Evolutionary conservation across 2,329 filamentous ascomycete species (phyloP), one percentile per base, ranked within the genome.

Genomic region (Purpureocillium takamizusanense): DNA sequence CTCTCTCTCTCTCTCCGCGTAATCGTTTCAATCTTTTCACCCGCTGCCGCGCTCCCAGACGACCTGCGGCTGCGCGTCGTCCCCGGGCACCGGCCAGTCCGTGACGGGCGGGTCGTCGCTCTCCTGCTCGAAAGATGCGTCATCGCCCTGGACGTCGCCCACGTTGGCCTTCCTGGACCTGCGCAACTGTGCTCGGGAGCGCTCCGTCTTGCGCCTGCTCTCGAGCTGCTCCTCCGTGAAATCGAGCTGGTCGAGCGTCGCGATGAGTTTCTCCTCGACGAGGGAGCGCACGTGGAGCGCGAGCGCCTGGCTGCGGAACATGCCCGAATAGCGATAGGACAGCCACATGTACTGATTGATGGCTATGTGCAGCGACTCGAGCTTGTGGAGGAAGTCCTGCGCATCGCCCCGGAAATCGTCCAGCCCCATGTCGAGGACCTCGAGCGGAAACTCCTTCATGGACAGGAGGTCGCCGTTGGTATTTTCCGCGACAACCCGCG

Each of bases 321-420:
- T 72, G 35, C 86, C 85, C 4, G 78, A 71, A 58, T 90, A 94
- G 7, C 90, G 81, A 60, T 90, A 97, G 50, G 85, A 90, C 13
- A 98, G 70, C 92, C 92, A 98, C 2, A 94, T 71, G 55, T 97
- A 98, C 34, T 89, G 66, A 33, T 90, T 86, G 29, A 98, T 66
- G 21, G 78, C 70, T 51, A 86, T 85, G 63, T 98, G 92, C 13
- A 98, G 69, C 3, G 66, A 59, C 57, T 98, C 92, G 15, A 97
- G 67, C 8, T 69, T 62, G 39, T 67, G 65, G 10, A 98, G 69
- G 47, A 87, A 86, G 0, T 66, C 57, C 38, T 71, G 62, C 12
- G 60, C 56, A 1, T 56, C 56, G 0, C 61, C 56, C 1, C 62
- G 51, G 18, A 51, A 57, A 7, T 59, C 45, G 2, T 57, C 48